Percentiles rank a stretch among this genome's conserved stretches.
These are phyloP conservation scores for Juglanconis sp. DNA, from an alignment of 2,329 filamentous ascomycete species.

Conservation along the genomic window DNA sequence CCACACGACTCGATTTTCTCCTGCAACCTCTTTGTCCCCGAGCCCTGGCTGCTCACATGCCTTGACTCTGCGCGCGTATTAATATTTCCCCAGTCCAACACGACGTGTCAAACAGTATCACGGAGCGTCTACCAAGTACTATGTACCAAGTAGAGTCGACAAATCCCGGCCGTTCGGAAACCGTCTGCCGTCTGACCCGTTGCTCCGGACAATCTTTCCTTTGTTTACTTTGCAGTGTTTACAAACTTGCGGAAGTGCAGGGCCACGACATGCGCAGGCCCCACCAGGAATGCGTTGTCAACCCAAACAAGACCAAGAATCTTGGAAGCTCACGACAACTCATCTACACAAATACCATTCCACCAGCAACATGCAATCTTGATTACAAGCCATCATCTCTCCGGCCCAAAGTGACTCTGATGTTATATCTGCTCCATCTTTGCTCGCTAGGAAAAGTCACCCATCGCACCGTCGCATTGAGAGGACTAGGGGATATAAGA, in stretches of 20 bases:
- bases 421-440: conserved; percentile 7
- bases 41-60: background rate
- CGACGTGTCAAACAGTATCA: too few species aligned
- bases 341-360: background rate
- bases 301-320: background rate
- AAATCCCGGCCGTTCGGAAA: too few species aligned
- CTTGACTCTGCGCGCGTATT: background rate
- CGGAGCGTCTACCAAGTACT: too few species aligned
- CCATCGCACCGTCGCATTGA: background rate
- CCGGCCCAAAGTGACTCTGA: background rate
- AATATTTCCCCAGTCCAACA: too few species aligned
- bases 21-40: background rate
- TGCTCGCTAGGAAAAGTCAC: conserved; percentile 1
- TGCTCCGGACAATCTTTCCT: conserved; percentile 4
- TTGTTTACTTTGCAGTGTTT: conserved; percentile 7
- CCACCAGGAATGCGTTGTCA: background rate
- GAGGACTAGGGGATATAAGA: background rate
- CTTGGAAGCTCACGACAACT: background rate
- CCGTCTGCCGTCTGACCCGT: background rate
- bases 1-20: background rate
- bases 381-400: background rate
- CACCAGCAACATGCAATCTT: background rate
- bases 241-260: background rate
- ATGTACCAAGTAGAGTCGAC: too few species aligned
- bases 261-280: background rate